phyloP scores from a whole-genome alignment of 495 filamentous ascomycete genomes.

The Mycothermus thermophilus region DNA sequence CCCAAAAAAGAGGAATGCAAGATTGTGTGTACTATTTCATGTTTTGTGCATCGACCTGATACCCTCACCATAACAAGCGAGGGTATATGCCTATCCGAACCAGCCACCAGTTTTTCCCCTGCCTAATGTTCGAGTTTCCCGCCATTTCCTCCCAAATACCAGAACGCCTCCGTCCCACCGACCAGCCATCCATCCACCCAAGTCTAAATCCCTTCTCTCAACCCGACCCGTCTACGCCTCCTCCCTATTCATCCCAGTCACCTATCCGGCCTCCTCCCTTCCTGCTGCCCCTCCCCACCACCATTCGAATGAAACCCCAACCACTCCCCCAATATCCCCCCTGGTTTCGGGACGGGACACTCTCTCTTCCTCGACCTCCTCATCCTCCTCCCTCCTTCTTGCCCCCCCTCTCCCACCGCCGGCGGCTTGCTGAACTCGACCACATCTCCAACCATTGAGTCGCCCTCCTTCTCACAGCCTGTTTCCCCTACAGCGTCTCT shows the following conservation, averaged over 20 bases:
- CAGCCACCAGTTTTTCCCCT: too few species aligned
- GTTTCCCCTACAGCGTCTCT: background rate
- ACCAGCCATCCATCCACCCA: too few species aligned
- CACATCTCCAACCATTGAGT: background rate
- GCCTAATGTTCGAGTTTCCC: too few species aligned
- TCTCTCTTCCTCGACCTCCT: conserved; percentile 29
- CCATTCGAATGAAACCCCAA: conserved; percentile 49
- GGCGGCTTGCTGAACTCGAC: conserved; percentile 6
- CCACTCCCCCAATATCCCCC: conserved; percentile 56
- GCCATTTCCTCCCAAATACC: too few species aligned
- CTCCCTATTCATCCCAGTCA: conserved; percentile 1
- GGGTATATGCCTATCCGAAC: too few species aligned
- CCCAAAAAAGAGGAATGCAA: too few species aligned
- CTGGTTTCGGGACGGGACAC: conserved; percentile 78
- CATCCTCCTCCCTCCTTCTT: background rate
- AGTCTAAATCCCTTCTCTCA: too few species aligned
- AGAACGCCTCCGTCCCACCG: too few species aligned
- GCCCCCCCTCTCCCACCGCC: background rate
- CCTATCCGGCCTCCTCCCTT: conserved; percentile 11
- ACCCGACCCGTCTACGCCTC: background rate
- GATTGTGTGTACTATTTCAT: too few species aligned
- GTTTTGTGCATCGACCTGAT: too few species aligned
- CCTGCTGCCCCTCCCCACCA: background rate
- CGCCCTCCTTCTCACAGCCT: background rate
- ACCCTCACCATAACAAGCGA: too few species aligned